Evolutionary conservation across 1,139 yeast species (phyloP), one percentile per base, ranked within the genome.

Genomic region (Pichia inconspicua): DNA sequence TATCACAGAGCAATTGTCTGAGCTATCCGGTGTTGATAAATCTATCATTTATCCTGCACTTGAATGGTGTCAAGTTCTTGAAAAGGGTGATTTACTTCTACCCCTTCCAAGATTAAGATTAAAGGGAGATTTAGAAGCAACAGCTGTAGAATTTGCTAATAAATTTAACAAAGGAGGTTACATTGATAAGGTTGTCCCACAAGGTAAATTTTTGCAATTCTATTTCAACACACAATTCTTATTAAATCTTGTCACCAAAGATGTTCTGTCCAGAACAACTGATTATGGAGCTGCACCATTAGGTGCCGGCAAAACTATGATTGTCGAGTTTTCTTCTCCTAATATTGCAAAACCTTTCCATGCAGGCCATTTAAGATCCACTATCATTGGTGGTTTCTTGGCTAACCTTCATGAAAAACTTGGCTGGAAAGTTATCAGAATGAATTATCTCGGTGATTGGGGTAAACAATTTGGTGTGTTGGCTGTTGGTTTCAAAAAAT

Each of bases 281-380:
- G 70, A 72, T 40, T 92, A 78, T 65, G 99, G 99, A 56, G 69
- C 81, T 47, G 73, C 84, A 57, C 85, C 90, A 44, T 62, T 87
- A 50, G 97, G 95, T 45, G 70, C 71, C 41, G 83, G 82, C 57
- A 84, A 92, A 69, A 85, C 75, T 59, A 74, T 84, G 25, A 63
- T 89, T 46, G 77, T 94, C 58, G 99, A 92, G 68, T 92, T 94
- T 63, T 88, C 97, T 5, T 90, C 97, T 43, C 99, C 99, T 57
- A 92, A 92, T 67, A 92, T 92, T 63, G 99, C 99, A 57, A 92
- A 92, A 70, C 98, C 98, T 14, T 92, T 92, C 84, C 99, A 92
- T 65, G 99, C 99, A 51, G 99, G 99, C 51, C 99, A 92, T 69
- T 80, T 92, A 69, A 83, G 99, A 72, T 87, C 96, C 40, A 92